Evolutionary conservation across 2,329 filamentous ascomycete species (phyloP).

Genomic region (Shiraia sp.): DNA sequence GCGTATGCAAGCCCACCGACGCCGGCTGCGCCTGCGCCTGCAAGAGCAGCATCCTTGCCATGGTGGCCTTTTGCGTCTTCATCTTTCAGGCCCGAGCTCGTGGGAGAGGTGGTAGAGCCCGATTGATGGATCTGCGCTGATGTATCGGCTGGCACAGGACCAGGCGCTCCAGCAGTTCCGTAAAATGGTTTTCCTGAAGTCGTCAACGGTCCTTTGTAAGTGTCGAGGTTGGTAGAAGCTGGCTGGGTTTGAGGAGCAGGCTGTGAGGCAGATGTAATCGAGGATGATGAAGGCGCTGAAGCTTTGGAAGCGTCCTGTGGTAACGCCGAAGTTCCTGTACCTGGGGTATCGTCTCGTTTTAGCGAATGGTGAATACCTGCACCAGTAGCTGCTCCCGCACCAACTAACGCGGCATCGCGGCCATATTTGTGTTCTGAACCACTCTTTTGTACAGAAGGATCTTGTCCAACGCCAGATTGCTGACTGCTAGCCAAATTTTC

Average conservation of each 20-base stretch:
- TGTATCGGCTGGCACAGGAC: conserved; percentile 4
- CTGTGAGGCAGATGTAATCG: conserved; percentile 1
- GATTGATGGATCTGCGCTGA: conserved; percentile 1
- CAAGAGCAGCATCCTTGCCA: conserved; percentile 24
- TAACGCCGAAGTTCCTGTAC: conserved; percentile 4
- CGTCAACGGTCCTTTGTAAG: conserved; percentile 2
- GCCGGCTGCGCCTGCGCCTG: conserved; percentile 19
- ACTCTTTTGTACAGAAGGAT: conserved; percentile 31
- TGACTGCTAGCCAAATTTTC: too few relatives aligned
- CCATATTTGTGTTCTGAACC: conserved; percentile 25
- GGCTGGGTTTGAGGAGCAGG: not conserved
- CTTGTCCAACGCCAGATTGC: too few relatives aligned
- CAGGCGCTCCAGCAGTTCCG: conserved; percentile 13
- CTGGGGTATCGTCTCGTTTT: conserved; percentile 8
- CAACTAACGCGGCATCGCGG: conserved; percentile 27
- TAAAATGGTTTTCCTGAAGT: conserved; percentile 9
- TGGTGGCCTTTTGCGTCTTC: conserved; percentile 26
- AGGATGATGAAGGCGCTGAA: conserved; percentile 6
- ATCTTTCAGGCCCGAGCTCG: not conserved
- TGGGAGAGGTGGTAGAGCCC: not conserved
- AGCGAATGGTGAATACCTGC: conserved; percentile 2
- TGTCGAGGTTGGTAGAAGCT: not conserved
- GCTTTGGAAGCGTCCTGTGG: conserved; percentile 4
- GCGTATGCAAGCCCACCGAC: conserved; percentile 21
- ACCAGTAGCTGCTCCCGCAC: conserved; percentile 18